Evolutionary conservation across 768 basidiomycete species (phyloP).

Genomic region (Xanthoconium purpureum): DNA sequence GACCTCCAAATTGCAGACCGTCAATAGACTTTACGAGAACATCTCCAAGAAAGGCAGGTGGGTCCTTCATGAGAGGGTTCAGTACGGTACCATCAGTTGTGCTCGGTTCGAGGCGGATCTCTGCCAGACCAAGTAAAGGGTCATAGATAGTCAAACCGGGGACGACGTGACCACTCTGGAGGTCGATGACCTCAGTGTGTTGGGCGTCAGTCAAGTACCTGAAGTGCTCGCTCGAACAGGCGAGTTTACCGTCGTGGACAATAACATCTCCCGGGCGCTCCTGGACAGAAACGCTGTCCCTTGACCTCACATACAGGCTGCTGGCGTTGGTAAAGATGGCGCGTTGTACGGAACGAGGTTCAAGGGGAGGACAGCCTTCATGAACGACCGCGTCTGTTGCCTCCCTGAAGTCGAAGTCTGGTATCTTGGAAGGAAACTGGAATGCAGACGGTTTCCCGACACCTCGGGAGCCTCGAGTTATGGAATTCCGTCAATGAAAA

Average conservation of each 20-base stretch:
- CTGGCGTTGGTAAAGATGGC: constrained; percentile 68
- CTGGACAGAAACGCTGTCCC: constrained; percentile 24
- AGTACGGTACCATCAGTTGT: constrained; percentile 66
- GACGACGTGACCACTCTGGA: constrained; percentile 67
- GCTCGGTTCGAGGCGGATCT: constrained; percentile 64
- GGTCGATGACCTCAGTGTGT: constrained; percentile 46
- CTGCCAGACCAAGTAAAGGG: constrained; percentile 63
- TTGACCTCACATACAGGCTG: constrained; percentile 38
- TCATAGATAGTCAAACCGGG: constrained; percentile 75
- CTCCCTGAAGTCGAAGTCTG: constrained; percentile 72
- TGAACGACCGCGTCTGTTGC: constrained; percentile 55
- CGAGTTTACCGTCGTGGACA: constrained; percentile 49
- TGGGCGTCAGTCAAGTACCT: constrained; percentile 14
- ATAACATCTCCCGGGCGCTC: constrained; percentile 30
- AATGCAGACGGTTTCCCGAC: constrained; percentile 37
- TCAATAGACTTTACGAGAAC: constrained; percentile 40
- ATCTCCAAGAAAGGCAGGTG: constrained; percentile 31
- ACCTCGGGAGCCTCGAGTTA: constrained; percentile 56
- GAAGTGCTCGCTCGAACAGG: constrained; percentile 44
- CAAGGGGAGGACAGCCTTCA: constrained; percentile 75
- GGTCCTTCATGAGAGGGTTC: constrained; percentile 48
- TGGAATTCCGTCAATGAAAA: constrained; percentile 83
- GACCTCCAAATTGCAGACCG: constrained; percentile 23
- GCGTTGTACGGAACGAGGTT: constrained; percentile 34
- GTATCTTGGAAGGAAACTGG: constrained; percentile 52